phyloP scores from a whole-genome alignment of 495 filamentous ascomycete species.

The Penicillium pulvis region DNA sequence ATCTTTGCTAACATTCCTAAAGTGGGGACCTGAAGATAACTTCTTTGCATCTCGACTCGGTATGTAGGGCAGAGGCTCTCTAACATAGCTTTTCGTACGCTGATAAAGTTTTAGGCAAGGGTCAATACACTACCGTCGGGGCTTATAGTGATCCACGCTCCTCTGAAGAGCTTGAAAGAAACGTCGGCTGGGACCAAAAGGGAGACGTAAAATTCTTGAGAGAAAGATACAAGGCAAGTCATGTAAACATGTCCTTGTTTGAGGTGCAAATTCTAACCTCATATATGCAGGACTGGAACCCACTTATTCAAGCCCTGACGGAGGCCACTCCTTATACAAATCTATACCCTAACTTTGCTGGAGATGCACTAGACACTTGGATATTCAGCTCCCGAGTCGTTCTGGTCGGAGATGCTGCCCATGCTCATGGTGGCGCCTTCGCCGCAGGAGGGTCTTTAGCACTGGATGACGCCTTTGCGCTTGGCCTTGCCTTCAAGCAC shows the following conservation, averaged over 20 bases:
- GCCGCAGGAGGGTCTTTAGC: conserved; percentile 55
- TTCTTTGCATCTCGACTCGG: conserved; percentile 52
- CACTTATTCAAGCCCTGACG: conserved; percentile 40
- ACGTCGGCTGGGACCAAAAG: conserved; percentile 42
- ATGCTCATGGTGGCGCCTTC: conserved; percentile 53
- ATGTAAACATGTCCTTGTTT: background rate
- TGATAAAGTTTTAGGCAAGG: conserved; percentile 26
- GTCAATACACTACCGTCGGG: conserved; percentile 50
- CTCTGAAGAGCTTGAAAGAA: conserved; percentile 38
- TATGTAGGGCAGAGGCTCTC: conserved; percentile 12
- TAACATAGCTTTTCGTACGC: background rate
- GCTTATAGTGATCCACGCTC: conserved; percentile 43
- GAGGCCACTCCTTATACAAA: conserved; percentile 45
- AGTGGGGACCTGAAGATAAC: conserved; percentile 49
- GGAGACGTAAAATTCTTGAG: conserved; percentile 41
- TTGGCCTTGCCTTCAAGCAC: conserved; percentile 31
- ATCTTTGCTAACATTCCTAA: background rate
- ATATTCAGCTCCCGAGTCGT: conserved; percentile 41
- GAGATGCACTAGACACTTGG: conserved; percentile 43
- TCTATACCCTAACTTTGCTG: conserved; percentile 48
- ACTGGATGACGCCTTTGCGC: conserved; percentile 47
- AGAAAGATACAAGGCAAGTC: conserved; percentile 34
- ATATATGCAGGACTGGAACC: conserved; percentile 43
- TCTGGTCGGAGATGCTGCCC: conserved; percentile 50
- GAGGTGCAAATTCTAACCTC: background rate